Evolutionary conservation across 2,329 filamentous ascomycete genomes (phyloP).

Genomic region (Fusarium piperis): DNA sequence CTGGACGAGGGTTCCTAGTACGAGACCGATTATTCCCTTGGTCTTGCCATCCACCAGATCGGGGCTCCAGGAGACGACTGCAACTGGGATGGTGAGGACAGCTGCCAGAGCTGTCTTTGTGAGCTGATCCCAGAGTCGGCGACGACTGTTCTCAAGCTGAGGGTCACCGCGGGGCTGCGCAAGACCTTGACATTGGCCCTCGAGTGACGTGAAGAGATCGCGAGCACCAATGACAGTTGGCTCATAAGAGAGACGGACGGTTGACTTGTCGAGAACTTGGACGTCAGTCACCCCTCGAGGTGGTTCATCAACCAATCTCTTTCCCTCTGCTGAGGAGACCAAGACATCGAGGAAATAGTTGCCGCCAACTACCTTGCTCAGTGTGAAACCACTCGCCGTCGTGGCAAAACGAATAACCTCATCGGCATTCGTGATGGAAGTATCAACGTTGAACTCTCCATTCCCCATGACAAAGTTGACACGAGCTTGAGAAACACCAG

Average conservation of each 20-base stretch:
- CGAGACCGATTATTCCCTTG: slow-evolving; percentile 48
- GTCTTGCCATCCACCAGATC: slow-evolving; percentile 32
- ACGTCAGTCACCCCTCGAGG: slow-evolving; percentile 42
- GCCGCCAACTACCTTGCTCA: slow-evolving; percentile 36
- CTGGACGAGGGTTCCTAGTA: slow-evolving; percentile 62
- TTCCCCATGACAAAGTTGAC: slow-evolving; percentile 53
- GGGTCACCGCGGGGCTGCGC: slow-evolving; percentile 48
- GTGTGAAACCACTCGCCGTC: slow-evolving; percentile 45
- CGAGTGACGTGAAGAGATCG: slow-evolving; percentile 38
- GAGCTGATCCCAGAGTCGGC: slow-evolving; percentile 46
- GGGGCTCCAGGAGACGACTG: slow-evolving; percentile 47
- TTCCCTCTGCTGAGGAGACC: slow-evolving; percentile 23
- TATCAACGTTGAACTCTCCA: slow-evolving; percentile 47
- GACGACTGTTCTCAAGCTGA: slow-evolving; percentile 43
- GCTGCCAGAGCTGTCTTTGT: slow-evolving; percentile 45
- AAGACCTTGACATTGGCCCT: slow-evolving; percentile 33
- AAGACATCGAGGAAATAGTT: slow-evolving; percentile 46
- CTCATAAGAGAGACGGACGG: slow-evolving; percentile 48
- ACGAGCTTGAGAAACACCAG: slow-evolving; percentile 44
- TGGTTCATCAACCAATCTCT: slow-evolving; percentile 29
- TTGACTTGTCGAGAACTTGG: slow-evolving; percentile 42
- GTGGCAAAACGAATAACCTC: slow-evolving; percentile 42
- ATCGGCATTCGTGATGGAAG: slow-evolving; percentile 34
- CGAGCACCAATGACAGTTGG: slow-evolving; percentile 47
- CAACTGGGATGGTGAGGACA: slow-evolving; percentile 47